Evolutionary conservation across 2,329 filamentous ascomycete genomes (phyloP), one percentile per base, ranked within the genome.

Genomic region (Myriosclerotinia curreyana): DNA sequence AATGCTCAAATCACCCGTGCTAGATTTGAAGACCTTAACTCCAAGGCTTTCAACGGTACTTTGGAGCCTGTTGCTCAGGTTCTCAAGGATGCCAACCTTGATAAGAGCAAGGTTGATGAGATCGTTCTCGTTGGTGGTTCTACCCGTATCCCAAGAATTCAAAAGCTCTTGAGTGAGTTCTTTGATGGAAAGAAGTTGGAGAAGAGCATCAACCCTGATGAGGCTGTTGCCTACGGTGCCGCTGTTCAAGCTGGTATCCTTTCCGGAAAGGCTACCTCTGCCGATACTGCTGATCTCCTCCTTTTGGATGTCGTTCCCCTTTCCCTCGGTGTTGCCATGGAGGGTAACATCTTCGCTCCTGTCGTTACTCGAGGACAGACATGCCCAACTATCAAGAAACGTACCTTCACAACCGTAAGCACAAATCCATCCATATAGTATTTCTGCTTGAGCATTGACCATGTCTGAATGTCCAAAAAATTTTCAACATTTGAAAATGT

Each of bases 121-220:
- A 96, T 99, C 71, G 95, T 99, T 75, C 90, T 99, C 75, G 95
- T 99, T 76, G 95, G 95, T 87, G 95, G 95, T 74, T 97, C 93
- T 69, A 99, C 95, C 76, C 95, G 95, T 92, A 99, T 99, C 74
- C 95, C 95, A 76, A 88, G 89, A 79, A 96, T 99, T 79, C 95
- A 99, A 89, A 98, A 98, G 87, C 90, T 99, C 71, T 88, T 99
- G 72, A 93, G 89, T 82, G 95, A 99, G 81, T 97, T 93, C 87
- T 99, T 99, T 83, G 91, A 96, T 79, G 93, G 93, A 81, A 99
- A 99, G 92, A 97, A 99, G 90, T 91, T 97, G 72, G 94, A 98
- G 87, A 98, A 97, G 86, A 95, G 91, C 85, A 98, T 98, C 84
- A 99, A 99, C 87, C 95, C 95, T 75, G 95, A 99, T 77, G 95